A percentile compares a stretch with the other conserved stretches of the same genome.
Evolutionary conservation across 306 rosid genomes (phyloP).

Genomic region (Argentina anserina): DNA sequence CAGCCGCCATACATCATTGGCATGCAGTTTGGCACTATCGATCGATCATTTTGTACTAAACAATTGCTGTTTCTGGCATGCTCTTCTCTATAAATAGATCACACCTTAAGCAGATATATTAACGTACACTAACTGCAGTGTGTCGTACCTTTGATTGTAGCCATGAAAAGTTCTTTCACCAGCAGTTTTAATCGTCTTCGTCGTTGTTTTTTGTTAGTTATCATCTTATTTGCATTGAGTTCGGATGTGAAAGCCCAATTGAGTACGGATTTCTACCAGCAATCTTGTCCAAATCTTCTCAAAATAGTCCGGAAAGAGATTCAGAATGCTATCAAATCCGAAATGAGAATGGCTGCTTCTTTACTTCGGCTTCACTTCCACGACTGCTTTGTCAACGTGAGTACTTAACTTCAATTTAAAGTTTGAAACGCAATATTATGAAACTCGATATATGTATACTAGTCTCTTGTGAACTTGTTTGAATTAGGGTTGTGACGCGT

Average conservation of each 20-base stretch:
- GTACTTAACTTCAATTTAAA: background rate
- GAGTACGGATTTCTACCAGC: constrained; percentile 52
- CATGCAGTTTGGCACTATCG: background rate
- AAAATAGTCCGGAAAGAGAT: constrained; percentile 58
- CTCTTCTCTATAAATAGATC: constrained; percentile 4
- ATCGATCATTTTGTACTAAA: background rate
- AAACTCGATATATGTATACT: background rate
- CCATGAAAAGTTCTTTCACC: constrained; percentile 2
- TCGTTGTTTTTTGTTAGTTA: constrained; percentile 17
- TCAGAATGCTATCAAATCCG: constrained; percentile 46
- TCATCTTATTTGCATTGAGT: constrained; percentile 35
- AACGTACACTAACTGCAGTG: background rate
- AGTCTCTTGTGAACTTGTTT: background rate
- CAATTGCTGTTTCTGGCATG: background rate
- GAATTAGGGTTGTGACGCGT: constrained; percentile 84
- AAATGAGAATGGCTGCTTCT: constrained; percentile 86
- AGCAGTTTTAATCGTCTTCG: background rate
- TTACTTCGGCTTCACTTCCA: constrained; percentile 91
- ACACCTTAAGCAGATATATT: background rate
- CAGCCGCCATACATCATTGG: constrained; percentile 25
- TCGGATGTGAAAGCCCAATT: constrained; percentile 50
- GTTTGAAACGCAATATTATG: background rate
- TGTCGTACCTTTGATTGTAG: background rate
- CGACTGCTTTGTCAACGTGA: constrained; percentile 89
- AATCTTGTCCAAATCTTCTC: constrained; percentile 57